These are phyloP conservation scores for Globisporangium nodosum DNA, from an alignment of 352 stramenopile genomes.

Conservation along the genomic window DNA sequence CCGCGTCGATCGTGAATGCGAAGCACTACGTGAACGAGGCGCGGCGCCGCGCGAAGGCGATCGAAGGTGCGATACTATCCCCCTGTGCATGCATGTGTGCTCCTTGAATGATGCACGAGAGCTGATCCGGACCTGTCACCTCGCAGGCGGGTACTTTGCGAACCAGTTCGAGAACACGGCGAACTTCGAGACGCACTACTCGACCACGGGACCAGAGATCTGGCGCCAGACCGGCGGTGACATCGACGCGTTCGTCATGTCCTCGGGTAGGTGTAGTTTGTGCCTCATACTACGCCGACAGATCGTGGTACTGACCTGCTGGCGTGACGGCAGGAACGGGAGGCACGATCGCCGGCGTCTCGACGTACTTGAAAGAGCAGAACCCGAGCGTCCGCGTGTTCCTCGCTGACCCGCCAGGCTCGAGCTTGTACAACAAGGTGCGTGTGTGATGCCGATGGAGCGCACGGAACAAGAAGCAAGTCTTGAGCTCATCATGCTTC, in stretches of 20 bases:
- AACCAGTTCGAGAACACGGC: slow-evolving; percentile 98
- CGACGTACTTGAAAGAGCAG: slow-evolving; percentile 90
- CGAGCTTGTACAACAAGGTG: slow-evolving; percentile 95
- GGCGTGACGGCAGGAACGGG: slow-evolving; percentile 71
- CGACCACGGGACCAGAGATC: slow-evolving; percentile 95
- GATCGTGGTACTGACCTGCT: not conserved
- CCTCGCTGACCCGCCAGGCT: slow-evolving; percentile 95
- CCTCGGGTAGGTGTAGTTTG: slow-evolving; percentile 59
- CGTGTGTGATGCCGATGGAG: not conserved
- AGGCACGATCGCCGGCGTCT: slow-evolving; percentile 96
- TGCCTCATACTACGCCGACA: not conserved
- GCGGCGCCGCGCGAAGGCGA: slow-evolving; percentile 73
- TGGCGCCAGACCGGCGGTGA: slow-evolving; percentile 88
- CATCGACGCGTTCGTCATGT: slow-evolving; percentile 98
- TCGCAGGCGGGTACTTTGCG: slow-evolving; percentile 90
- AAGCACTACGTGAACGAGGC: slow-evolving; percentile 98
- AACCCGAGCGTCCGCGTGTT: slow-evolving; percentile 86
- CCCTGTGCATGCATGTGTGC: not conserved
- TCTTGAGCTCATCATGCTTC: not conserved
- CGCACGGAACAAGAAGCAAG: not conserved
- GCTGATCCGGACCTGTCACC: not conserved
- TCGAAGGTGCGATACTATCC: slow-evolving; percentile 33
- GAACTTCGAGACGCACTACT: slow-evolving; percentile 95
- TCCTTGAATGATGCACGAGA: not conserved
- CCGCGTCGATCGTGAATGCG: slow-evolving; percentile 95